Conservation (phyloP, 495 filamentous ascomycete species). For the Xanthoparmelia taractica region DNA sequence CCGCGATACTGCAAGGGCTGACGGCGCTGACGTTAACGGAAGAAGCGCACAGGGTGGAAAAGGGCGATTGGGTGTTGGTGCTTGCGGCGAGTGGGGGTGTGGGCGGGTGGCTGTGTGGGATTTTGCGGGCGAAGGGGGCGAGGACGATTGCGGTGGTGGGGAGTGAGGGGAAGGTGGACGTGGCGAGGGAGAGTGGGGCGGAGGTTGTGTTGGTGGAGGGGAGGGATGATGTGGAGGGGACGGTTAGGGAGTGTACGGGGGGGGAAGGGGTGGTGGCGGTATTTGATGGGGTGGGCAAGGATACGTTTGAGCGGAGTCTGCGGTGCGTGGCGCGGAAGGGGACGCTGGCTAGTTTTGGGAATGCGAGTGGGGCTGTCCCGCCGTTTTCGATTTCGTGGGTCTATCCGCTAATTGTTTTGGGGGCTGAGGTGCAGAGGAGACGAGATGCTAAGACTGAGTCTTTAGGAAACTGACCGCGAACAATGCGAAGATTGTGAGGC, state of each 20-base stretch:
- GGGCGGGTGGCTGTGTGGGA: conserved; percentile 68
- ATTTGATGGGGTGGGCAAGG: conserved; percentile 83
- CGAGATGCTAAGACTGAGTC: not conserved
- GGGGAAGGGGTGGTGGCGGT: conserved; percentile 68
- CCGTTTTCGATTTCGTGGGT: conserved; percentile 61
- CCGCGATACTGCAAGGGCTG: conserved; percentile 69
- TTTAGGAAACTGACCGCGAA: conserved; percentile 56
- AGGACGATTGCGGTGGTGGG: conserved; percentile 77
- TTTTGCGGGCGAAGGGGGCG: conserved; percentile 66
- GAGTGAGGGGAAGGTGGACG: conserved; percentile 60
- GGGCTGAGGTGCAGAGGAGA: not conserved
- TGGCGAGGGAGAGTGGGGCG: conserved; percentile 62
- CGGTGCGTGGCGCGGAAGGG: conserved; percentile 76
- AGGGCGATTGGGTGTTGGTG: conserved; percentile 77
- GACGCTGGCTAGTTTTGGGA: conserved; percentile 78
- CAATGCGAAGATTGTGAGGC: conserved; percentile 72
- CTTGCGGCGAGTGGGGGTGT: conserved; percentile 90
- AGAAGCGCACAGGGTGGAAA: conserved; percentile 66
- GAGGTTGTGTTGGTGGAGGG: conserved; percentile 62
- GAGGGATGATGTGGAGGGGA: conserved; percentile 55
- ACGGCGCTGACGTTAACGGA: conserved; percentile 77
- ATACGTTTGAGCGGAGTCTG: conserved; percentile 78
- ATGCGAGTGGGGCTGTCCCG: conserved; percentile 74
- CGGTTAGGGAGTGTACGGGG: conserved; percentile 62
- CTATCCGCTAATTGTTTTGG: not conserved